Evolutionary conservation across 495 filamentous ascomycete species (phyloP), one percentile per base, ranked within the genome.

Genomic region (Polyplosphaeria fusca): DNA sequence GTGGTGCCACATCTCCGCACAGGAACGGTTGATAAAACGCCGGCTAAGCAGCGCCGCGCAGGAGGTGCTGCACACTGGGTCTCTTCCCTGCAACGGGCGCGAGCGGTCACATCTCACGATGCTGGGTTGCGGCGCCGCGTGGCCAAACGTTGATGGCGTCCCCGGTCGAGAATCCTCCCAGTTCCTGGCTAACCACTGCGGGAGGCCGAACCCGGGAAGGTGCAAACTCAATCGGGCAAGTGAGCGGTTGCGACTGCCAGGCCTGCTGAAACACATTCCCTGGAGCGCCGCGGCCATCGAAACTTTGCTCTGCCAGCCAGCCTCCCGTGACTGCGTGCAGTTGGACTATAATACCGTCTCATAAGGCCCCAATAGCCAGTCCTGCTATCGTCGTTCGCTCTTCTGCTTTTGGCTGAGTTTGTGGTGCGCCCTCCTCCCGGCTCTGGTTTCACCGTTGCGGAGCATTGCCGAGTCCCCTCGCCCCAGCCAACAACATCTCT

Each of bases 341-440:
- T 24, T 47, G n/a, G n/a, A 5, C 40, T 57, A 58, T 58, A 58
- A 50, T 49, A 57, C 26, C 14, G 26, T 25, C 22, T 14, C 27
- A 39, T 23, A 41, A 40, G 7, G 23, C 25, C 44, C 30, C 41
- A 39, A 42, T 39, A 46, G 5, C 23, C 14, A n/a, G 14, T n/a
- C 30, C 25, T 50, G 38, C 46, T 37, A 45, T 44, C 37, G 47
- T 51, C 47, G 46, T 50, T 51, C 38, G 48, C 46, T 13, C 25
- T 25, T 58, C 26, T 13, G 18, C 13, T n/a, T 47, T 3, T 24
- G n/a, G n/a, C 16, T 43, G 45, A 16, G 7, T 12, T 18, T 16
- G 16, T 47, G 54, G 25, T 51, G 49, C 54, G 38, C 45, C 45
- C 24, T 22, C n/a, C n/a, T n/a, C n/a, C n/a, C n/a, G n/a, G n/a